These are phyloP conservation scores for Pythium angustatum DNA, from an alignment of 352 stramenopile species.

Conservation along the genomic window DNA sequence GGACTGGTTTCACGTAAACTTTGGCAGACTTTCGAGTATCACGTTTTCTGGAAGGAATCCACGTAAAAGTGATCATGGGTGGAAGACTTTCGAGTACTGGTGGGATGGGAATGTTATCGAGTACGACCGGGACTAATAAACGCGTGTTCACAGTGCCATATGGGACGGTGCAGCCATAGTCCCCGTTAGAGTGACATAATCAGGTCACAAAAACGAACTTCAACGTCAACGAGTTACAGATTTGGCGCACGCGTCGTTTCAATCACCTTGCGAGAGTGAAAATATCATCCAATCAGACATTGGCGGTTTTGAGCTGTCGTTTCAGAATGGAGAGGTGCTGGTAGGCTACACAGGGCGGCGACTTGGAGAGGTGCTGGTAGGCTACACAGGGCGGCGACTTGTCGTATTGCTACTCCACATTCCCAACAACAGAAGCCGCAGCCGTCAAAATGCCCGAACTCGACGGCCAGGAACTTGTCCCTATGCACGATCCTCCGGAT, in stretches of 20 bases:
- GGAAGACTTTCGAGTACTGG: not conserved
- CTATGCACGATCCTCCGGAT: too few species aligned
- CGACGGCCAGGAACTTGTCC: too few species aligned
- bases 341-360: too few species aligned
- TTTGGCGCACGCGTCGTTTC: not conserved
- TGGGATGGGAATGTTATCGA: not conserved
- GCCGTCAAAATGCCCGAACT: too few species aligned
- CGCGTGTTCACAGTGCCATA: not conserved
- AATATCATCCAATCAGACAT: too few species aligned
- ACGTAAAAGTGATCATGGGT: not conserved
- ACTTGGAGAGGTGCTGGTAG: too few species aligned
- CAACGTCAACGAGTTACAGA: not conserved
- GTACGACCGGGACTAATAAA: not conserved
- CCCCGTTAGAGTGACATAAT: not conserved
- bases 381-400: too few species aligned
- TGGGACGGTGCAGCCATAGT: not conserved
- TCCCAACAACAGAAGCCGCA: too few species aligned
- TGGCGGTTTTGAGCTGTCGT: too few species aligned
- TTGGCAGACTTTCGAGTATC: not conserved
- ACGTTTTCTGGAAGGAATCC: not conserved
- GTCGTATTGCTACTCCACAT: too few species aligned
- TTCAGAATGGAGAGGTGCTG: too few species aligned
- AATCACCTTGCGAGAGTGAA: too few species aligned
- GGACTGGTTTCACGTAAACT: not conserved
- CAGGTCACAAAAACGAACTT: not conserved